A percentile compares a stretch with the other conserved stretches of the same genome.
Evolutionary conservation across 2,329 filamentous ascomycete species (phyloP).

Genomic region (Sclerotinia trifoliorum): DNA sequence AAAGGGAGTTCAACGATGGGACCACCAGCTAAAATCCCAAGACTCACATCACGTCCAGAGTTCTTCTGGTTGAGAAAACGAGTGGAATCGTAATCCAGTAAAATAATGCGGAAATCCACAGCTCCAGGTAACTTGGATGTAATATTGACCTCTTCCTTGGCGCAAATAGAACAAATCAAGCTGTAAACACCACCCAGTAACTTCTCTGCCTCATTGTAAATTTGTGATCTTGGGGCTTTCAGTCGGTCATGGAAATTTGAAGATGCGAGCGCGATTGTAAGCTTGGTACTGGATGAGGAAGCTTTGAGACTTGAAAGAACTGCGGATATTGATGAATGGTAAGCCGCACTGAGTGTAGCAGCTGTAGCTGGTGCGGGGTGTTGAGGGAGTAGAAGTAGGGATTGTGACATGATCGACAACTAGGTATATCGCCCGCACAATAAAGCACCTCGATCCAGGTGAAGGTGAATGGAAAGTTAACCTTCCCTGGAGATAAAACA

Average conservation of each 20-base stretch:
- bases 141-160: conserved; percentile 54
- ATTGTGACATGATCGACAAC: conserved; percentile 39
- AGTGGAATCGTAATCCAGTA: conserved; percentile 60
- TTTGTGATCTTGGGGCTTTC: conserved; percentile 50
- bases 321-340: conserved; percentile 56
- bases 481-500: not conserved
- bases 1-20: conserved; percentile 48
- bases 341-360: conserved; percentile 55
- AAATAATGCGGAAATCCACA: conserved; percentile 72
- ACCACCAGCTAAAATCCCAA: conserved; percentile 36
- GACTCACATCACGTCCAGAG: not conserved
- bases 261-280: conserved; percentile 57
- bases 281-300: conserved; percentile 38
- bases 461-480: not conserved
- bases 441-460: not conserved
- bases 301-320: conserved; percentile 52
- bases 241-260: conserved; percentile 52
- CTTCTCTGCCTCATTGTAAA: conserved; percentile 70
- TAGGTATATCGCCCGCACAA: conserved; percentile 4
- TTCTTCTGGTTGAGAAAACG: conserved; percentile 44
- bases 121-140: conserved; percentile 66
- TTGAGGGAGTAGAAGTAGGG: conserved; percentile 62
- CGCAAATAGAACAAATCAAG: conserved; percentile 70
- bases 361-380: conserved; percentile 57
- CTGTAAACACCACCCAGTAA: conserved; percentile 76